Conservation (phyloP, 2,329 filamentous ascomycete species). For the Colletotrichum paranaense region DNA sequence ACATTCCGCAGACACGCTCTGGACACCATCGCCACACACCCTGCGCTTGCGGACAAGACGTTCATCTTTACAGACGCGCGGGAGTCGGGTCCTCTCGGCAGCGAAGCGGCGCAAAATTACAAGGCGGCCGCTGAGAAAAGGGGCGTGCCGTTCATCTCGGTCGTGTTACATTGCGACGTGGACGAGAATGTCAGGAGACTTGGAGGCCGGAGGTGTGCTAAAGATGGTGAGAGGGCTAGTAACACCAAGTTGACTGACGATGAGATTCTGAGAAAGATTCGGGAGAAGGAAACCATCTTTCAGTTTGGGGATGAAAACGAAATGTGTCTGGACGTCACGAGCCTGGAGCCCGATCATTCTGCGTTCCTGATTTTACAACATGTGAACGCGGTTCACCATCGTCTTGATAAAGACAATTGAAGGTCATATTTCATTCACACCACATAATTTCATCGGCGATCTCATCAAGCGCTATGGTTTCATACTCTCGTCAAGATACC, state of each 20-base stretch:
- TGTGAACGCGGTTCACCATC: not conserved
- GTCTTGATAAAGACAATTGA: not conserved
- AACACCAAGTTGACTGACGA: constrained; percentile 40
- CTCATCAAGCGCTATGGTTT: not conserved
- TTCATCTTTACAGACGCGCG: constrained; percentile 44
- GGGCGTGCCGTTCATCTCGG: constrained; percentile 40
- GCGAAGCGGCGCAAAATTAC: constrained; percentile 36
- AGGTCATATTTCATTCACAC: not conserved
- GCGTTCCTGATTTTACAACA: constrained; percentile 36
- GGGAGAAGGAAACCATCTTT: constrained; percentile 39
- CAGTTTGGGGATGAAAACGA: constrained; percentile 38
- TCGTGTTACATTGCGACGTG: constrained; percentile 41
- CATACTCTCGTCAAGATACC: not conserved
- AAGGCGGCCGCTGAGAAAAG: constrained; percentile 37
- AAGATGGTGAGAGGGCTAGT: constrained; percentile 7
- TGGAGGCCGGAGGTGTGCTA: constrained; percentile 4
- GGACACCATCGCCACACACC: constrained; percentile 25
- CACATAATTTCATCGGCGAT: not conserved
- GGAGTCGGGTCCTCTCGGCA: constrained; percentile 13
- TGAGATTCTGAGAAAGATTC: constrained; percentile 37
- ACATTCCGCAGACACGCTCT: constrained; percentile 14
- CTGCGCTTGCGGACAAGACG: constrained; percentile 13
- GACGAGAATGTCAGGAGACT: constrained; percentile 41
- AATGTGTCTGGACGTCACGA: constrained; percentile 42
- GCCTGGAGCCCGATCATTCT: constrained; percentile 38